Percentiles rank a stretch among this genome's conserved stretches.
phyloP scores from a whole-genome alignment of 1,284 basidiomycete genomes.

The Boletus semigastroideus region DNA sequence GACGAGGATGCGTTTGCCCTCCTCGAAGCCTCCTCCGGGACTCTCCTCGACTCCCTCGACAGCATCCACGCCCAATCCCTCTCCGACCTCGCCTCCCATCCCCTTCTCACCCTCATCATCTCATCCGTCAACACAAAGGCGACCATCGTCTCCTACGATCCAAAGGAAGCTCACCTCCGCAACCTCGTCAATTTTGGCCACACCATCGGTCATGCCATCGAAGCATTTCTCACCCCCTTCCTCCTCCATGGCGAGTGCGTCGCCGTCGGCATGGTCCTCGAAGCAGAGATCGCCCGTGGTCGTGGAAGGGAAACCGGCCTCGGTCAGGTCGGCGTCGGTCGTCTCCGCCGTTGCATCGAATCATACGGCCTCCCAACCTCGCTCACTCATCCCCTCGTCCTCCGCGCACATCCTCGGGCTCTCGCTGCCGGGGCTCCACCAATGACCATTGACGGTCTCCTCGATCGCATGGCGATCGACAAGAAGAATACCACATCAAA shows the following conservation, averaged over 20 bases:
- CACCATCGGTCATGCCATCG: conserved; percentile 94
- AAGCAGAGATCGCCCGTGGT: conserved; percentile 88
- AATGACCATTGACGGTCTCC: conserved; percentile 79
- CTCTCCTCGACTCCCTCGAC: conserved; percentile 65
- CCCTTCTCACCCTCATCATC: conserved; percentile 82
- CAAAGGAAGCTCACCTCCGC: conserved; percentile 91
- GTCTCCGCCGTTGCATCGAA: conserved; percentile 80
- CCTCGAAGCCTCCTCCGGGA: conserved; percentile 80
- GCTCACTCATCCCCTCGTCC: conserved; percentile 59
- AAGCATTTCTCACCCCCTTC: conserved; percentile 87
- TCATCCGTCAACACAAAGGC: conserved; percentile 91
- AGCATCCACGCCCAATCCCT: conserved; percentile 60
- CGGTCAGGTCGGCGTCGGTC: conserved; percentile 85
- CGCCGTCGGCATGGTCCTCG: conserved; percentile 90
- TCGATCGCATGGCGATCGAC: conserved; percentile 94
- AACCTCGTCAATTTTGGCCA: conserved; percentile 98
- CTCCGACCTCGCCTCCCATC: conserved; percentile 68
- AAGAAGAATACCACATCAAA: conserved; percentile 92
- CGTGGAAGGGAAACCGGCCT: conserved; percentile 65
- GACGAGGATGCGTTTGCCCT: conserved; percentile 83
- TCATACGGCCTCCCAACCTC: conserved; percentile 87
- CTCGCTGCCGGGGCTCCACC: conserved; percentile 59
- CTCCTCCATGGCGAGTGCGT: conserved; percentile 95
- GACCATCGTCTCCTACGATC: conserved; percentile 93
- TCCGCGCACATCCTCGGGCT: conserved; percentile 51